These are phyloP conservation scores for Carex pumila DNA, from an alignment of 176 grass and related monocot species.

Conservation along the genomic window DNA sequence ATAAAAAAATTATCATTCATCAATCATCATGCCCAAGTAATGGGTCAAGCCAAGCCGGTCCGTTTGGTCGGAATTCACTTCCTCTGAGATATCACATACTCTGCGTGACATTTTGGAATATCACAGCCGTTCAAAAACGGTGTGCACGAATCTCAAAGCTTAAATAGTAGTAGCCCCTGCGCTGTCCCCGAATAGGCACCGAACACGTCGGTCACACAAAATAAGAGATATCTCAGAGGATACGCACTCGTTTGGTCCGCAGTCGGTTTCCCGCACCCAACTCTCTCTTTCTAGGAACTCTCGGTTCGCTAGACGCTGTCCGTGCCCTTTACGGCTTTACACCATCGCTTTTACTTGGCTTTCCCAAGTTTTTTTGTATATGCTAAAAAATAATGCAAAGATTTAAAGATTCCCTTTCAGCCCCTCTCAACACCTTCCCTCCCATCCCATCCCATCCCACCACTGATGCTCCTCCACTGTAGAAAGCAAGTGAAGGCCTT, in stretches of 20 bases:
- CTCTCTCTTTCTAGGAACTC: not conserved
- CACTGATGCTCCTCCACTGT: not conserved
- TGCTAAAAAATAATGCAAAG: not conserved
- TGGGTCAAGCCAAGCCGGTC: not conserved
- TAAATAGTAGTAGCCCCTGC: too few relatives aligned
- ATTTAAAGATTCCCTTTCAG: slow-evolving; percentile 1
- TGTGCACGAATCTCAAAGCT: too few relatives aligned
- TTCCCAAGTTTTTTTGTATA: not conserved
- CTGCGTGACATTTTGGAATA: too few relatives aligned
- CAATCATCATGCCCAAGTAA: not conserved
- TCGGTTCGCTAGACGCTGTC: not conserved
- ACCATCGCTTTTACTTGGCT: not conserved
- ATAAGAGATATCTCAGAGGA: too few relatives aligned
- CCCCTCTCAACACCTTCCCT: not conserved
- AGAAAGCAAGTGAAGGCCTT: not conserved
- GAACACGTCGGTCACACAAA: too few relatives aligned
- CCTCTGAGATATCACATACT: too few relatives aligned
- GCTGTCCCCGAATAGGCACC: too few relatives aligned
- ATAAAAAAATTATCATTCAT: not conserved
- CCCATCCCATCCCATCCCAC: not conserved
- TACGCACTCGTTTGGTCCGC: not conserved
- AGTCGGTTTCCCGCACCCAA: not conserved
- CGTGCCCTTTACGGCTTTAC: not conserved
- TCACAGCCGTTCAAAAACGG: too few relatives aligned
- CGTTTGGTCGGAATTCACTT: not conserved